phyloP scores from a whole-genome alignment of 768 basidiomycete species.

The Leccinum subtestaceum region DNA sequence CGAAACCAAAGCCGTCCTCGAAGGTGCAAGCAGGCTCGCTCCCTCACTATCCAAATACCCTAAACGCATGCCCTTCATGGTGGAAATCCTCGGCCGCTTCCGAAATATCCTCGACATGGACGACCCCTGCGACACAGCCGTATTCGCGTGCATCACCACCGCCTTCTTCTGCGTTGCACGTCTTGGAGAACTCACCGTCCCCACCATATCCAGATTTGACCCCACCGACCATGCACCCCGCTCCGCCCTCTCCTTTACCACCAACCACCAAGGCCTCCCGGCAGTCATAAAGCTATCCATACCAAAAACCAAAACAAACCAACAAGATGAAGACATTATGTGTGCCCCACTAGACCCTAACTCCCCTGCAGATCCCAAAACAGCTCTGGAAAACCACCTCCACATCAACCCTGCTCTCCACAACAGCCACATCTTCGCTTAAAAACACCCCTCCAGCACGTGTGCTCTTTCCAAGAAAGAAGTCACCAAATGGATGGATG shows the following conservation, averaged over 20 bases:
- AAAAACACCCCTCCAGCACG: too few relatives aligned
- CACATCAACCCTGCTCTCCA: too few relatives aligned
- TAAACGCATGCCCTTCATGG: not conserved
- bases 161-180: conserved; percentile 19
- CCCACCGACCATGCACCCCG: not conserved
- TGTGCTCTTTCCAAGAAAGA: too few relatives aligned
- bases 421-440: too few relatives aligned
- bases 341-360: too few relatives aligned
- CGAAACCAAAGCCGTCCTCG: not conserved
- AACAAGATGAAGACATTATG: too few relatives aligned
- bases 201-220: not conserved
- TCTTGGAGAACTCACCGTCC: conserved; percentile 27
- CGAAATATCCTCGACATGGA: not conserved
- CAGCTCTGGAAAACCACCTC: too few relatives aligned
- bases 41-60: not conserved
- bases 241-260: not conserved
- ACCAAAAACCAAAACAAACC: too few relatives aligned
- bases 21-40: not conserved
- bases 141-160: not conserved
- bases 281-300: too few relatives aligned
- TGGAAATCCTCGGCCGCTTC: too few relatives aligned
- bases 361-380: too few relatives aligned
- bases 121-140: not conserved
- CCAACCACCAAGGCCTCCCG: not conserved
- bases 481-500: too few relatives aligned